These are phyloP conservation scores for Cytospora paraplurivora DNA, from an alignment of 2,329 filamentous ascomycete species.

Conservation along the genomic window DNA sequence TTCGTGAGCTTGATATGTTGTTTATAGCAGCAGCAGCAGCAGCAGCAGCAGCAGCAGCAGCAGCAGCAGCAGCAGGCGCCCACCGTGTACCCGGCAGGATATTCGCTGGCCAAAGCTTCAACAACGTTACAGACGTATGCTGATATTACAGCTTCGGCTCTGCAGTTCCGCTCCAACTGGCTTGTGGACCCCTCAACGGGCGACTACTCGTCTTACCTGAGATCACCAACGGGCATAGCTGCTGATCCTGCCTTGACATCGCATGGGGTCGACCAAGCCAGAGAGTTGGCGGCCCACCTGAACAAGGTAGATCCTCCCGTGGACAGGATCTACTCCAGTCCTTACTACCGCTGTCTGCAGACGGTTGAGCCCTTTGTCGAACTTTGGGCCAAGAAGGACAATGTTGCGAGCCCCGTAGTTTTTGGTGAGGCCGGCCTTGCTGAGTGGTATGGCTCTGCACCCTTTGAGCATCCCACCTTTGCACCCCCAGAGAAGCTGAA, in stretches of 20 bases:
- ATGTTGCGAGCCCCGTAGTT: constrained; percentile 39
- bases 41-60: constrained; percentile 1
- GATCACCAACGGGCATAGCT: constrained; percentile 83
- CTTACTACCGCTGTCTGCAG: constrained; percentile 86
- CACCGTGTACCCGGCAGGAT: constrained; percentile 2
- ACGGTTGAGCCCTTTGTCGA: constrained; percentile 72
- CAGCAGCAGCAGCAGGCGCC: constrained; percentile 4
- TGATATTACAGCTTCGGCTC: constrained; percentile 21
- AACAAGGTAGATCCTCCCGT: constrained; percentile 64
- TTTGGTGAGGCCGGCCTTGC: constrained; percentile 63
- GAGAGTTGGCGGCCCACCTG: constrained; percentile 72
- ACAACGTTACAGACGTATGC: constrained; percentile 22
- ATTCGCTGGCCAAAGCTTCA: not conserved
- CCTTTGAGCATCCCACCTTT: constrained; percentile 82
- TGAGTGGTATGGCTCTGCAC: constrained; percentile 90
- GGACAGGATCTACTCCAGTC: constrained; percentile 78
- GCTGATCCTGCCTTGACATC: constrained; percentile 86
- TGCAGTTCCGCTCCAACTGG: constrained; percentile 88
- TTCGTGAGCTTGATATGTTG: constrained; percentile 7
- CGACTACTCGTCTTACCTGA: constrained; percentile 71
- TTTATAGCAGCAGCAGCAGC: constrained; percentile 12
- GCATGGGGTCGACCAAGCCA: constrained; percentile 81
- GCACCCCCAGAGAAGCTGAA: constrained; percentile 65
- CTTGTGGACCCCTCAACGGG: constrained; percentile 80
- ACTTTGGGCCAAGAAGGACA: constrained; percentile 38